Evolutionary conservation across 345 rosid genomes (phyloP).

Genomic region (Cardamine chenopodiifolia): DNA sequence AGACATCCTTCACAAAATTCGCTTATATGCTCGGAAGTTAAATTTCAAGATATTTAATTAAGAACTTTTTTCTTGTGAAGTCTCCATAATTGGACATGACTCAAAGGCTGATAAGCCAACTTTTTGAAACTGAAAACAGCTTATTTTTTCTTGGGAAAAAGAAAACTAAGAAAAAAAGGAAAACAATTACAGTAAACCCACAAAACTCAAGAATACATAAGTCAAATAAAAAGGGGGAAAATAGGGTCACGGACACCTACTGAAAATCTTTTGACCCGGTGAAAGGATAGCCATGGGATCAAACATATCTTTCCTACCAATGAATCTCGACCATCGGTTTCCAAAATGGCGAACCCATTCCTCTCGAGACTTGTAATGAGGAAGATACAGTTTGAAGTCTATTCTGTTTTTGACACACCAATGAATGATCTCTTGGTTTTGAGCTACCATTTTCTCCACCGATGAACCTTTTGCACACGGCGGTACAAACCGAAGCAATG

Average conservation of each 20-base stretch:
- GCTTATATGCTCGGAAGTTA: not conserved
- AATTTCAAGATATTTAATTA: not conserved
- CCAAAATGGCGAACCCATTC: slow-evolving; percentile 92
- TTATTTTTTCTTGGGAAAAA: slow-evolving; percentile 9
- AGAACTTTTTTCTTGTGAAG: slow-evolving; percentile 1
- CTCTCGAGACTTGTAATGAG: slow-evolving; percentile 73
- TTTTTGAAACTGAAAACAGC: not conserved
- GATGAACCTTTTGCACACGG: slow-evolving; percentile 45
- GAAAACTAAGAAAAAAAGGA: not conserved
- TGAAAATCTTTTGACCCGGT: slow-evolving; percentile 87
- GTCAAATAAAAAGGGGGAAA: not conserved
- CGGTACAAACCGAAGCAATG: slow-evolving; percentile 67
- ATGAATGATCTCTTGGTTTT: slow-evolving; percentile 66
- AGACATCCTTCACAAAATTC: not conserved
- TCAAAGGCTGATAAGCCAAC: not conserved
- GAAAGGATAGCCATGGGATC: slow-evolving; percentile 90
- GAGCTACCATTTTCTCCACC: slow-evolving; percentile 57
- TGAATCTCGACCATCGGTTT: slow-evolving; percentile 68
- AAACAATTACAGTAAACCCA: slow-evolving; percentile 14
- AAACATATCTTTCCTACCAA: slow-evolving; percentile 62
- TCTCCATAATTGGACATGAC: slow-evolving; percentile 23
- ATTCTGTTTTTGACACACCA: slow-evolving; percentile 52
- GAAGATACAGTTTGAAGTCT: slow-evolving; percentile 87
- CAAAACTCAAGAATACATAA: slow-evolving; percentile 24
- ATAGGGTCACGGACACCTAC: slow-evolving; percentile 42